These are phyloP conservation scores for Aspergillus cejpii DNA, from an alignment of 2,329 filamentous ascomycete genomes.

Conservation along the genomic window DNA sequence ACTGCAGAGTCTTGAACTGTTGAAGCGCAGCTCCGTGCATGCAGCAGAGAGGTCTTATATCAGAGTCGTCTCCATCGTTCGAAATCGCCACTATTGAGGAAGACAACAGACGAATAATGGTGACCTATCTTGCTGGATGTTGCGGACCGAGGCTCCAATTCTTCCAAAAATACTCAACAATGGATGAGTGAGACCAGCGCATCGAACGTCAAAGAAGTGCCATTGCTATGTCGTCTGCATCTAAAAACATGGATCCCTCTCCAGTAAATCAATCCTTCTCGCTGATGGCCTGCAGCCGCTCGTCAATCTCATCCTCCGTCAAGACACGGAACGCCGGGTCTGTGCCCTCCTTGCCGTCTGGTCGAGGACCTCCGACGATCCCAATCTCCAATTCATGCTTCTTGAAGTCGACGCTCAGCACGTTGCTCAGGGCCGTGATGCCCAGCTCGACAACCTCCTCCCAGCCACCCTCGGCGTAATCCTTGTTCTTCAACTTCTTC, in stretches of 20 bases:
- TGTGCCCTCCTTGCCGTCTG: conserved; percentile 76
- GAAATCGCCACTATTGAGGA: conserved; percentile 9
- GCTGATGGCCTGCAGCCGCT: conserved; percentile 92
- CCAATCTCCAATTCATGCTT: conserved; percentile 98
- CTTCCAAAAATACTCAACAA: conserved; percentile 3
- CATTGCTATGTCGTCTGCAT: conserved; percentile 20
- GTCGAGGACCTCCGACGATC: conserved; percentile 81
- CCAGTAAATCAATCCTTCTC: conserved; percentile 75
- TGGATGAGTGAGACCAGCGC: conserved; percentile 1
- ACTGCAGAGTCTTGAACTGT: neutral
- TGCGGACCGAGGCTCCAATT: neutral
- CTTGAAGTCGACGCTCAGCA: conserved; percentile 98
- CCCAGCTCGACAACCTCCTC: conserved; percentile 96
- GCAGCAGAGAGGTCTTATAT: conserved; percentile 3
- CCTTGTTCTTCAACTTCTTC: conserved; percentile 99
- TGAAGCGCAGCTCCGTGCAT: neutral
- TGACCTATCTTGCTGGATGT: neutral
- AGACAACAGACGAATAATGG: neutral
- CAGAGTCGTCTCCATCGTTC: neutral
- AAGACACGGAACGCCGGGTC: conserved; percentile 75
- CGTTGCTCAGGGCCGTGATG: conserved; percentile 89
- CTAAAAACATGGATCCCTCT: conserved; percentile 17
- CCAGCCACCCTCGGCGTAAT: conserved; percentile 84
- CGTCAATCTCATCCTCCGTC: conserved; percentile 96
- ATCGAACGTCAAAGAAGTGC: conserved; percentile 9